Evolutionary conservation across 768 basidiomycete species (phyloP).

Genomic region (Heimioporus sp.): DNA sequence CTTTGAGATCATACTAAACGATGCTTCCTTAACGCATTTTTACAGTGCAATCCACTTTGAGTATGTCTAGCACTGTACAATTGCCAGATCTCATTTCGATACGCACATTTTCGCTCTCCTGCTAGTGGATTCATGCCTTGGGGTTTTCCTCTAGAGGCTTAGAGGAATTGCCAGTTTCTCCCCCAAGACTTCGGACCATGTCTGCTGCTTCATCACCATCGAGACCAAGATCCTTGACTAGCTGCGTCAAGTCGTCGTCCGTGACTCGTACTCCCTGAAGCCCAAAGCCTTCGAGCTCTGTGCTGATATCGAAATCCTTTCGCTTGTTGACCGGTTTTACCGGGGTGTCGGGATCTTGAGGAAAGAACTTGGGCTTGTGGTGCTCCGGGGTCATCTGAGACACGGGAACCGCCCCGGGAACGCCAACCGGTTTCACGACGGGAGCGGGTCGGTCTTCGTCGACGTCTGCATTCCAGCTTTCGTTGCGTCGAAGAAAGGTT

Average conservation of each 20-base stretch:
- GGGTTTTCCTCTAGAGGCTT: slow-evolving; percentile 8
- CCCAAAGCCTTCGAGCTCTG: slow-evolving; percentile 66
- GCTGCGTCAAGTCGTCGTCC: slow-evolving; percentile 65
- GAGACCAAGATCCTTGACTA: slow-evolving; percentile 75
- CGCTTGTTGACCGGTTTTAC: slow-evolving; percentile 58
- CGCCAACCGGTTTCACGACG: slow-evolving; percentile 63
- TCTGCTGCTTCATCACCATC: slow-evolving; percentile 76
- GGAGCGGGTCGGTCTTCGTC: slow-evolving; percentile 63
- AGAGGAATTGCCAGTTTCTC: slow-evolving; percentile 15
- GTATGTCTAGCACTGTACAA: slow-evolving; percentile 1
- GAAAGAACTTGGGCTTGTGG: slow-evolving; percentile 56
- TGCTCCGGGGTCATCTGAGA: slow-evolving; percentile 80
- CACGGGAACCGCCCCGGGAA: slow-evolving; percentile 75
- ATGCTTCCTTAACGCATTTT: neutral
- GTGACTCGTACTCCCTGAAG: slow-evolving; percentile 77
- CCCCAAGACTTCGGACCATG: slow-evolving; percentile 61
- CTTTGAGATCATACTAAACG: slow-evolving; percentile 20
- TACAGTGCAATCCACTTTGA: neutral
- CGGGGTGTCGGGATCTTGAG: slow-evolving; percentile 42
- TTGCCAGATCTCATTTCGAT: slow-evolving; percentile 3
- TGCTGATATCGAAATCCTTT: slow-evolving; percentile 61
- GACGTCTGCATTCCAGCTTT: slow-evolving; percentile 56
- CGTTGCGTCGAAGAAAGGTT: slow-evolving; percentile 68
- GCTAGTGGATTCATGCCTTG: slow-evolving; percentile 1
- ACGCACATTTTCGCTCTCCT: neutral